phyloP scores from a whole-genome alignment of 2,329 filamentous ascomycete species.

The Alternaria sp. region DNA sequence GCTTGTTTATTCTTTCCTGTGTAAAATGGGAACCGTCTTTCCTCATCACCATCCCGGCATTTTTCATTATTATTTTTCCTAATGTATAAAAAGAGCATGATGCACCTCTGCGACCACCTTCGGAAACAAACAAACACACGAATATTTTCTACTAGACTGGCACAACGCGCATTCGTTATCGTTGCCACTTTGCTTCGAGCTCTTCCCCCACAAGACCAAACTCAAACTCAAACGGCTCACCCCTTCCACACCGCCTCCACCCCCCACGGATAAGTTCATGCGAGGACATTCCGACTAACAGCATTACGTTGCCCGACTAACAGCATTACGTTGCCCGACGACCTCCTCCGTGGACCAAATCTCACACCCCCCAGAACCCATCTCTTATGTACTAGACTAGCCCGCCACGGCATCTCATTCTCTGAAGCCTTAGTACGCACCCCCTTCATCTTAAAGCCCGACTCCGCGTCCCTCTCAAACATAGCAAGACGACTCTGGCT shows the following conservation, averaged over 20 bases:
- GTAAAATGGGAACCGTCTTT: too few relatives aligned
- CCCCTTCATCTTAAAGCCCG: conserved; percentile 15
- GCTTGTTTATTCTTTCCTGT: too few relatives aligned
- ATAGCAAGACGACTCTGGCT: conserved; percentile 14
- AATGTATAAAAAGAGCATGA: too few relatives aligned
- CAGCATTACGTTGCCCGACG: conserved; percentile 16
- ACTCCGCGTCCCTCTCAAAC: background rate
- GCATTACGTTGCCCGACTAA: conserved; percentile 19
- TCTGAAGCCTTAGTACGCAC: conserved; percentile 13
- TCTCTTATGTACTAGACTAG: conserved; percentile 3
- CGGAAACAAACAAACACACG: too few relatives aligned
- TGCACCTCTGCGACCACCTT: too few relatives aligned
- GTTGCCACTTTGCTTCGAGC: background rate
- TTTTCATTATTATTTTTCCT: too few relatives aligned
- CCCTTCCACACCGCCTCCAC: conserved; percentile 15
- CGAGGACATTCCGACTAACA: conserved; percentile 17
- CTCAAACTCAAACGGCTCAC: conserved; percentile 11
- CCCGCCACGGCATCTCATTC: conserved; percentile 10
- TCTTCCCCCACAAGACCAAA: background rate
- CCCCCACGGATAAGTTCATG: background rate
- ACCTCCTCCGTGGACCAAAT: conserved; percentile 29
- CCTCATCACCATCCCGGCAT: too few relatives aligned
- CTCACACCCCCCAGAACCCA: conserved; percentile 5
- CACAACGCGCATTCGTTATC: too few relatives aligned
- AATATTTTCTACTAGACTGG: too few relatives aligned